These are phyloP conservation scores for Vaccinium corymbosum DNA, from an alignment of 148 eudicot genomes.

Conservation along the genomic window DNA sequence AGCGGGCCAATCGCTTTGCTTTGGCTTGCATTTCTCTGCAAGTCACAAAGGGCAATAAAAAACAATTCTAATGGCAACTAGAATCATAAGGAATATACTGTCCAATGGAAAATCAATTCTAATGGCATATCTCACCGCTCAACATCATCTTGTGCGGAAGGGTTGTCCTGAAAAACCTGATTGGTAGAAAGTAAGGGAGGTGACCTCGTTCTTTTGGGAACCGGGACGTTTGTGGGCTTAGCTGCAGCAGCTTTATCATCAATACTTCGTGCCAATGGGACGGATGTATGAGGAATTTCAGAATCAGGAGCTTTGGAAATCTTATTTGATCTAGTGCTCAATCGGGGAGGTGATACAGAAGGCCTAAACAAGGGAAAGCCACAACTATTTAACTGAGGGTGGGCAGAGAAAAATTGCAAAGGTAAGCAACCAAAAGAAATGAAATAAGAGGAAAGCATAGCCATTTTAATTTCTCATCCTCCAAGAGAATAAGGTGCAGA, in stretches of 20 bases:
- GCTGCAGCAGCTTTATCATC: slow-evolving; percentile 31
- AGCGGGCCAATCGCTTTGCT: slow-evolving; percentile 89
- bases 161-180: slow-evolving; percentile 34
- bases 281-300: slow-evolving; percentile 17
- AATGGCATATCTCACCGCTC: slow-evolving; percentile 43
- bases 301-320: slow-evolving; percentile 23
- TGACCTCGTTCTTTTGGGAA: slow-evolving; percentile 66
- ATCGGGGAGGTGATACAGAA: slow-evolving; percentile 47
- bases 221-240: slow-evolving; percentile 33
- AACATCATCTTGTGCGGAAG: slow-evolving; percentile 37
- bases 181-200: slow-evolving; percentile 45
- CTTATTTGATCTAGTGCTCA: slow-evolving; percentile 26
- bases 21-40: slow-evolving; percentile 86
- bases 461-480: background rate
- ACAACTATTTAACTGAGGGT: slow-evolving; percentile 10
- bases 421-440: background rate
- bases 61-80: slow-evolving; percentile 1
- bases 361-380: slow-evolving; percentile 31
- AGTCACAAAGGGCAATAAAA: slow-evolving; percentile 12
- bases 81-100: slow-evolving; percentile 12
- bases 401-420: background rate
- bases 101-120: background rate
- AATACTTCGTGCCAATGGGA: slow-evolving; percentile 30
- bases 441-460: background rate
- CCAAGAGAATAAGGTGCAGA: slow-evolving; percentile 6